These are phyloP conservation scores for Adiantum capillusveneris DNA, from an alignment of 75 land plant genomes.

Conservation along the genomic window DNA sequence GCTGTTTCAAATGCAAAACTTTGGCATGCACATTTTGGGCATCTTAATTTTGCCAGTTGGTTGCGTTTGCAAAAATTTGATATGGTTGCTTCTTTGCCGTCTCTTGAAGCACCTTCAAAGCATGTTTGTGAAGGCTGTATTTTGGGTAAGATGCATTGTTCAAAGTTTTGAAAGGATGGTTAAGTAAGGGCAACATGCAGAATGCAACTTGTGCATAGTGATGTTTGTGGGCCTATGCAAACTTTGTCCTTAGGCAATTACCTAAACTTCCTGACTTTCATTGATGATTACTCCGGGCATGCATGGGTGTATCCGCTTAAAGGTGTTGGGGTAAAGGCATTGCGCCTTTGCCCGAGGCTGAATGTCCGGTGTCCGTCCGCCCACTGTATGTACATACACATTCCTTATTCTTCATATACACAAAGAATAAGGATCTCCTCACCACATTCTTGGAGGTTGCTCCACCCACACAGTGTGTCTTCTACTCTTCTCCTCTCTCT, in stretches of 20 bases:
- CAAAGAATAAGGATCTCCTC: too few relatives aligned
- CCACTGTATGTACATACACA: too few relatives aligned
- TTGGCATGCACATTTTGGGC: not conserved
- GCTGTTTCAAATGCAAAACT: not conserved
- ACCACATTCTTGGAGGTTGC: too few relatives aligned
- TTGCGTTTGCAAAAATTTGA: not conserved
- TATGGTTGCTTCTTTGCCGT: not conserved
- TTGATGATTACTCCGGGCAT: not conserved
- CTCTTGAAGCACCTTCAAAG: not conserved
- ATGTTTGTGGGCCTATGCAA: too few relatives aligned
- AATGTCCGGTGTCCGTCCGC: too few relatives aligned
- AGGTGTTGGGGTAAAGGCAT: too few relatives aligned
- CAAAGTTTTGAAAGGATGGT: not conserved
- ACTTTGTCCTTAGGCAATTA: slow-evolving; percentile 2
- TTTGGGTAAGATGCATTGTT: not conserved
- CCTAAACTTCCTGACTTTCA: slow-evolving; percentile 1
- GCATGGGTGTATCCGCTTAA: not conserved
- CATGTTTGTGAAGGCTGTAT: not conserved
- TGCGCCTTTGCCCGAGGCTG: too few relatives aligned
- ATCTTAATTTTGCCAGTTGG: slow-evolving; percentile 1
- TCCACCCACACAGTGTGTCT: too few relatives aligned
- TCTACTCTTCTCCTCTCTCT: too few relatives aligned
- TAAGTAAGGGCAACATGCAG: not conserved
- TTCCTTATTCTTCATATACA: too few relatives aligned
- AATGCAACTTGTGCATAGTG: not conserved